Evolutionary conservation across 2,329 filamentous ascomycete genomes (phyloP).

Genomic region (Fragosphaeria purpurea): DNA sequence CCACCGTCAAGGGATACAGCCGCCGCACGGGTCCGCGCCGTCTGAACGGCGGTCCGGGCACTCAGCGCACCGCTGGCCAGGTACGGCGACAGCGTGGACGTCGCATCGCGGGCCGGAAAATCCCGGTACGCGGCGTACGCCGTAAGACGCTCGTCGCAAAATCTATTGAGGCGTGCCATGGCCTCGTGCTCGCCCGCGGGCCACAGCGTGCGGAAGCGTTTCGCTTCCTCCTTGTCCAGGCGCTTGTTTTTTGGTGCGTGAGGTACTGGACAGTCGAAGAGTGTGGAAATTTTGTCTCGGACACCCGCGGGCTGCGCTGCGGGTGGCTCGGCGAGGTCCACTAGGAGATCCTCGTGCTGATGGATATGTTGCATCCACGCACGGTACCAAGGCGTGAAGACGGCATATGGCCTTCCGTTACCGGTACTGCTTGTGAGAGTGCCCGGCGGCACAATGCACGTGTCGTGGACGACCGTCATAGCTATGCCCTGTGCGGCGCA

Average conservation of each 20-base stretch:
- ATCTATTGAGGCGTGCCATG: slow-evolving; percentile 50
- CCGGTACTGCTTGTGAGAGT: slow-evolving; percentile 51
- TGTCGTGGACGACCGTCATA: slow-evolving; percentile 68
- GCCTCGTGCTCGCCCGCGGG: slow-evolving; percentile 48
- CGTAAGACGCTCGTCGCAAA: slow-evolving; percentile 39
- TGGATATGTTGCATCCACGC: slow-evolving; percentile 67
- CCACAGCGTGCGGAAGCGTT: slow-evolving; percentile 51
- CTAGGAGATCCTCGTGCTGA: slow-evolving; percentile 49
- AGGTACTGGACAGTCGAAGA: slow-evolving; percentile 56
- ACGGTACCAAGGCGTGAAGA: slow-evolving; percentile 76
- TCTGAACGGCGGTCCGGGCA: slow-evolving; percentile 53
- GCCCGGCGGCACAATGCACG: slow-evolving; percentile 71
- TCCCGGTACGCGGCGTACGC: slow-evolving; percentile 40
- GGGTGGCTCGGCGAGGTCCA: slow-evolving; percentile 52
- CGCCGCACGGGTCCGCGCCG: slow-evolving; percentile 52
- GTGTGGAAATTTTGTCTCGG: slow-evolving; percentile 33
- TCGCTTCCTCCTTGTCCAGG: slow-evolving; percentile 47
- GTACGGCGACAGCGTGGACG: slow-evolving; percentile 63
- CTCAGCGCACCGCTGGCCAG: slow-evolving; percentile 54
- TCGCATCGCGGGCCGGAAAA: slow-evolving; percentile 50
- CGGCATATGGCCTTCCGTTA: slow-evolving; percentile 67
- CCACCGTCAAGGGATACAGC: slow-evolving; percentile 52
- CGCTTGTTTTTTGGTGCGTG: slow-evolving; percentile 52
- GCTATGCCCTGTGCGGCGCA: slow-evolving; percentile 54
- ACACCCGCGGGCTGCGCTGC: slow-evolving; percentile 37